Conservation (phyloP, 352 stramenopile genomes). For the Pythium coloratum region DNA sequence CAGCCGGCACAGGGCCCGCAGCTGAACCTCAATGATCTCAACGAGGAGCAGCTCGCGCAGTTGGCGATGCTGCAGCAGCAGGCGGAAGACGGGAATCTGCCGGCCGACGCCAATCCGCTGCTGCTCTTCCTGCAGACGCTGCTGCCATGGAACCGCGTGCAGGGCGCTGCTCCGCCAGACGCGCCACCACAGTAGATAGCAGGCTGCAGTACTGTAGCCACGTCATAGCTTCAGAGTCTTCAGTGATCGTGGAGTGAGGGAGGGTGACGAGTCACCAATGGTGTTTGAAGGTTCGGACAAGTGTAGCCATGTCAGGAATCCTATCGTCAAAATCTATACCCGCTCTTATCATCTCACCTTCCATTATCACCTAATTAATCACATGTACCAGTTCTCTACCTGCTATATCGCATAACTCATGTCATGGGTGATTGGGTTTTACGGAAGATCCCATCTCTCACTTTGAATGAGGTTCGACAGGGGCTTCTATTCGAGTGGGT, state of each 20-base stretch:
- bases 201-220: not conserved
- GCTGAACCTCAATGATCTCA: constrained; percentile 51
- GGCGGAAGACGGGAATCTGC: constrained; percentile 66
- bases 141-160: constrained; percentile 82
- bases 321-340: not conserved
- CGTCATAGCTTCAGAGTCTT: too few relatives aligned
- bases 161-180: constrained; percentile 43
- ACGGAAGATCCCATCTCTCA: constrained; percentile 1
- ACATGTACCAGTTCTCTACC: not conserved
- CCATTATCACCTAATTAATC: not conserved
- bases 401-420: constrained; percentile 10
- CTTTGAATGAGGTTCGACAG: not conserved
- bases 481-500: constrained; percentile 19
- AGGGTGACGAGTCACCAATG: not conserved
- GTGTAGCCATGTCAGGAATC: constrained; percentile 26
- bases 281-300: not conserved
- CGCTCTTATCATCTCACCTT: not conserved
- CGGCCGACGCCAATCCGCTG: constrained; percentile 76
- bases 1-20: constrained; percentile 59
- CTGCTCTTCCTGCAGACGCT: constrained; percentile 85
- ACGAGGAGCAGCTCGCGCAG: constrained; percentile 52
- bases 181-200: constrained; percentile 1
- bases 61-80: constrained; percentile 63
- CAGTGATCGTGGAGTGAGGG: too few relatives aligned
- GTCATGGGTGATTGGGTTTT: not conserved